Conservation (phyloP, 1,284 basidiomycete species). For the Sphaerobolus stellatus region DNA sequence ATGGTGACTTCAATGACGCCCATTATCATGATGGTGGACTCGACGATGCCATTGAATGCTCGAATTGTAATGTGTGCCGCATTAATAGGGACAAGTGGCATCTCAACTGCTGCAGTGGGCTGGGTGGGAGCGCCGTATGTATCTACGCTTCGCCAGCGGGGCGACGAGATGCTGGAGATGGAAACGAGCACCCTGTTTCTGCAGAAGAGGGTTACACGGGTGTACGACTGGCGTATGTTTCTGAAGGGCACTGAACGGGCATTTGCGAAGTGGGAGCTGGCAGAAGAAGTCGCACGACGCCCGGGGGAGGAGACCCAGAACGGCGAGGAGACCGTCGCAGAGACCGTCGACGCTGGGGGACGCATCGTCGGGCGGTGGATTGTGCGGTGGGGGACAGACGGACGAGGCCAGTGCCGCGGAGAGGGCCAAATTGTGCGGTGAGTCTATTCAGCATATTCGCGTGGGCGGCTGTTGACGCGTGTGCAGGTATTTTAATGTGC, state of each 20-base stretch:
- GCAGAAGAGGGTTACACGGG: constrained; percentile 57
- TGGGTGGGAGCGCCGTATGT: constrained; percentile 68
- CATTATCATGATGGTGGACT: constrained; percentile 79
- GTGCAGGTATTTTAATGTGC: constrained; percentile 77
- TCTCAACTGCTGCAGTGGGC: constrained; percentile 72
- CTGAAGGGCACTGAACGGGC: constrained; percentile 67
- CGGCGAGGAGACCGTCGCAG: constrained; percentile 72
- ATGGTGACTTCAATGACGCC: constrained; percentile 73
- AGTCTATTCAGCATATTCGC: constrained; percentile 21
- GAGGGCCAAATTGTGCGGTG: constrained; percentile 65
- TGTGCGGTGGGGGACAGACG: constrained; percentile 67
- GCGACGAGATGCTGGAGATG: constrained; percentile 61
- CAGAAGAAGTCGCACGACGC: constrained; percentile 45
- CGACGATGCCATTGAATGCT: constrained; percentile 66
- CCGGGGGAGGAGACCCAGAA: constrained; percentile 34
- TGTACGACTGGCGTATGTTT: constrained; percentile 70
- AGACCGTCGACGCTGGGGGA: constrained; percentile 65
- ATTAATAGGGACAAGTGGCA: constrained; percentile 67
- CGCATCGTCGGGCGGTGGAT: constrained; percentile 73
- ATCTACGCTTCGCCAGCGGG: constrained; percentile 36
- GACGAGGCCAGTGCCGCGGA: constrained; percentile 56
- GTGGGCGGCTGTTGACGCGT: constrained; percentile 9
- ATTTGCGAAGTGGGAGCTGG: constrained; percentile 81
- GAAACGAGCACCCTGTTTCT: constrained; percentile 67
- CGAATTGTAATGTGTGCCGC: constrained; percentile 68